phyloP scores from a whole-genome alignment of 257 asterid genomes.

The Solanum acaule region DNA sequence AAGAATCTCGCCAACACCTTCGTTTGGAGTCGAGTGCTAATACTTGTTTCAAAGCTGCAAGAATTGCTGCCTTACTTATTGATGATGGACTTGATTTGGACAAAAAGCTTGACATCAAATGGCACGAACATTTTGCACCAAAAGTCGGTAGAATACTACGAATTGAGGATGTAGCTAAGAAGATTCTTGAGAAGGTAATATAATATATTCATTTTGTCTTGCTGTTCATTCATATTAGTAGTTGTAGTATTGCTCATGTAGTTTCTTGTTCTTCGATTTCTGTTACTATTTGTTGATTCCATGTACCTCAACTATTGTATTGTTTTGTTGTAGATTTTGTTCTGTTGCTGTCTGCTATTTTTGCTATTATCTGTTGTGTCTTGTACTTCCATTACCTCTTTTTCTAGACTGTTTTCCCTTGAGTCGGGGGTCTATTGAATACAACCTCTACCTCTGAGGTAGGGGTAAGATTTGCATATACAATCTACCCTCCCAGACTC shows the following conservation, averaged over 20 bases:
- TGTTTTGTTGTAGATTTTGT: background rate
- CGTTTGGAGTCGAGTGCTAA: conserved; percentile 60
- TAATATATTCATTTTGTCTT: background rate
- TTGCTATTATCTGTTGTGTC: background rate
- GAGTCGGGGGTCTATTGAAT: background rate
- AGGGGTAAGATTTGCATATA: background rate
- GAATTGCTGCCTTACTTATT: conserved; percentile 55
- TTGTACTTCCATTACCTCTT: background rate
- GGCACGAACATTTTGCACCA: conserved; percentile 68
- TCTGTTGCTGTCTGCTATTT: background rate
- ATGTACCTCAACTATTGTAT: background rate
- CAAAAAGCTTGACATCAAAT: conserved; percentile 43
- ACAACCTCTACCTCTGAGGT: background rate
- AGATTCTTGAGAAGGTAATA: conserved; percentile 66
- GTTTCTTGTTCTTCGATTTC: background rate
- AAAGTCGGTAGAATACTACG: conserved; percentile 68
- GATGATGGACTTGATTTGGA: conserved; percentile 79
- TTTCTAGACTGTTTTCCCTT: background rate
- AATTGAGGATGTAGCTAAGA: conserved; percentile 68
- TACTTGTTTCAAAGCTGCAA: conserved; percentile 62
- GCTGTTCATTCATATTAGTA: background rate
- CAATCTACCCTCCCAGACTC: background rate
- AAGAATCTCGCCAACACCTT: conserved; percentile 42
- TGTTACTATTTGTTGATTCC: background rate
- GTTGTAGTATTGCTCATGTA: background rate